phyloP scores from a whole-genome alignment of 371 early-diverging fungal genomes.

The Coelomomyces lativittatus region DNA sequence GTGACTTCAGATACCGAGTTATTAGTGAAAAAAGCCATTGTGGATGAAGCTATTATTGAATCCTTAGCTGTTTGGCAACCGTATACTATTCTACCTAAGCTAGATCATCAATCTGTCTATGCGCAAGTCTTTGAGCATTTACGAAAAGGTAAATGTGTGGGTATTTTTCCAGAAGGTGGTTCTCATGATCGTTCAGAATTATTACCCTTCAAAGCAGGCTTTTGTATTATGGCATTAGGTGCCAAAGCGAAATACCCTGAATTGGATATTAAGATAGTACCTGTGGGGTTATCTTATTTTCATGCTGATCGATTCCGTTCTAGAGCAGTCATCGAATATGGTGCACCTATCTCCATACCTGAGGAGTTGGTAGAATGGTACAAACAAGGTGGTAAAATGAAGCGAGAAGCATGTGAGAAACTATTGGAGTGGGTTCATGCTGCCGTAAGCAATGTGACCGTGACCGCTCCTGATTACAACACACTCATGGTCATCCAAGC shows the following conservation, averaged over 20 bases:
- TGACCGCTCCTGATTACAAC: constrained; percentile 82
- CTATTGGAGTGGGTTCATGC: constrained; percentile 58
- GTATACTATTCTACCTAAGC: too few relatives aligned
- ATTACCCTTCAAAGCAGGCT: constrained; percentile 73
- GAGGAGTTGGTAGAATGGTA: constrained; percentile 57
- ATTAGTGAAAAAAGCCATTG: constrained; percentile 23
- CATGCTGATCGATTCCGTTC: constrained; percentile 88
- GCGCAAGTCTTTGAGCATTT: constrained; percentile 56
- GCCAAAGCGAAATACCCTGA: constrained; percentile 77
- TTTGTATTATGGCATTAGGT: constrained; percentile 40
- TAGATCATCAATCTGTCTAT: constrained; percentile 76
- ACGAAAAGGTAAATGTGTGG: constrained; percentile 58
- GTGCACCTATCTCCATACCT: constrained; percentile 61
- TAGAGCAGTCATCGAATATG: constrained; percentile 87
- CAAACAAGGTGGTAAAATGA: constrained; percentile 57
- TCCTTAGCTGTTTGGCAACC: constrained; percentile 23
- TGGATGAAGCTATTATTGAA: constrained; percentile 28
- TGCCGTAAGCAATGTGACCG: constrained; percentile 63
- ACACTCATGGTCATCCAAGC: constrained; percentile 86
- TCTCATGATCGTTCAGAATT: constrained; percentile 86
- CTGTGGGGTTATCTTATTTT: constrained; percentile 77
- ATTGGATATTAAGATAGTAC: constrained; percentile 78
- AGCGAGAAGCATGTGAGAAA: constrained; percentile 55
- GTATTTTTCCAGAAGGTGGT: constrained; percentile 95
- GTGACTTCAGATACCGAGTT: constrained; percentile 66